phyloP scores from a whole-genome alignment of 192 early-diverging fungal genomes.

The Coemansia sp. region DNA sequence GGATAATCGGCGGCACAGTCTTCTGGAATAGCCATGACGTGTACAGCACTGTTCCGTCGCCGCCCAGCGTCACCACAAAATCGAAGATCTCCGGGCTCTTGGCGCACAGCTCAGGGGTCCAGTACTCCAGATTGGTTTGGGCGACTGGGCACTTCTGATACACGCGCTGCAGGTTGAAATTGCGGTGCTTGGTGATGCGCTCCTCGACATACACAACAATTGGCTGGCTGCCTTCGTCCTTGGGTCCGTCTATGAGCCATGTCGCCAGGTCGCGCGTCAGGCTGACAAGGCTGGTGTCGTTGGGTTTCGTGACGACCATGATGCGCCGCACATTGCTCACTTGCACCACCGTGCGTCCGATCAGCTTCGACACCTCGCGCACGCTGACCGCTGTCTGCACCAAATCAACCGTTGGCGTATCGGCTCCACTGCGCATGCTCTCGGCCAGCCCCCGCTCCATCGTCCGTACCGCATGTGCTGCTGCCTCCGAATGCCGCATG shows the following conservation, averaged over 20 bases:
- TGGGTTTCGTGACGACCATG: conserved; percentile 79
- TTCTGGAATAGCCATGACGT: conserved; percentile 88
- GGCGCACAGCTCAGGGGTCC: conserved; percentile 75
- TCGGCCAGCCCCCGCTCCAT: conserved; percentile 38
- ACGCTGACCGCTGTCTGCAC: conserved; percentile 70
- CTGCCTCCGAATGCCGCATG: conserved; percentile 35
- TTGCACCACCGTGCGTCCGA: conserved; percentile 59
- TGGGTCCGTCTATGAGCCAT: conserved; percentile 59
- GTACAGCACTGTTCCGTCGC: conserved; percentile 94
- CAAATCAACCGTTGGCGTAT: conserved; percentile 55
- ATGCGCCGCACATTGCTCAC: conserved; percentile 53
- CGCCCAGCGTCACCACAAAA: conserved; percentile 91
- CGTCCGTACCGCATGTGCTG: conserved; percentile 37
- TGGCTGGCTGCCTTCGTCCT: conserved; percentile 13
- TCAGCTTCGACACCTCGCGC: conserved; percentile 68
- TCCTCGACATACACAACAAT: conserved; percentile 63
- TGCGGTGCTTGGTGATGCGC: conserved; percentile 57
- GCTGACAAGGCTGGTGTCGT: conserved; percentile 62
- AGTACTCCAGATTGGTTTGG: conserved; percentile 62
- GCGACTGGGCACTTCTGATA: conserved; percentile 43
- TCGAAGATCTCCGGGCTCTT: conserved; percentile 72
- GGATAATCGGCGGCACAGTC: conserved; percentile 87
- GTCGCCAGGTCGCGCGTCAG: conserved; percentile 69
- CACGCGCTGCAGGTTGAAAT: conserved; percentile 59
- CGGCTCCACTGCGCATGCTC: conserved; percentile 27